Base-by-base conservation (phyloP, 441 rosid genomes). In the Gossypium schwendimanii region DNA sequence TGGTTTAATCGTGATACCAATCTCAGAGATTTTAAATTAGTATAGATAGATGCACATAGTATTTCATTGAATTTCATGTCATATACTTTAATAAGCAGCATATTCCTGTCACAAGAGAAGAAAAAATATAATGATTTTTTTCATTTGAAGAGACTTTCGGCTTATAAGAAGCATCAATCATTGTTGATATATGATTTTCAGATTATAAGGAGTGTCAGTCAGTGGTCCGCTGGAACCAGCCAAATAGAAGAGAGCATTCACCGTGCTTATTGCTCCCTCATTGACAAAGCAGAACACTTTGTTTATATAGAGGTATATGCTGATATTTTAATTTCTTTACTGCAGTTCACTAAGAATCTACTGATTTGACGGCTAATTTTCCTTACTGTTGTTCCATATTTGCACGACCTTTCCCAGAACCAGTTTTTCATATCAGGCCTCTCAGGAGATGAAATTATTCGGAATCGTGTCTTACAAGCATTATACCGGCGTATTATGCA, bases 371-470 rank as follows among this genome's bases (percentile, higher is more conserved):
- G 12, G 47, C 74, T 77, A 66, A 36, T 65, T 64, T 75, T 81
- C 78, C 88, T 90, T 80, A 86, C 87, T 75, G 67, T 24, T 78
- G 63, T 71, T 76, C 77, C 71, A 73, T 83, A 81, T 72, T 79
- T 69, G 86, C 87, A 76, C 80, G 59, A 78, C 77, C 36, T 72
- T 82, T 83, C 85, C 86, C 91, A 96, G 99, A 96, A 96, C 89
- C 99, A 96, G 80, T 96, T 96, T 86, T 94, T 96, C 76, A 94
- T 96, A 84, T 96, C 98, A 87, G 98, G 99, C 75, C 98, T 96
- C 78, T 85, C 97, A 44, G 94, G 86, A 78, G 99, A 96, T 76
- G 97, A 94, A 69, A 84, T 84, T 49, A 86, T 96, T 66, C 81
- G 76, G 78, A 96, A 96, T 79, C 97, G 98, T 52, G 91, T 96